These are phyloP conservation scores for Raddia guianensis DNA, from an alignment of 176 grass and related monocot species.

Conservation along the genomic window DNA sequence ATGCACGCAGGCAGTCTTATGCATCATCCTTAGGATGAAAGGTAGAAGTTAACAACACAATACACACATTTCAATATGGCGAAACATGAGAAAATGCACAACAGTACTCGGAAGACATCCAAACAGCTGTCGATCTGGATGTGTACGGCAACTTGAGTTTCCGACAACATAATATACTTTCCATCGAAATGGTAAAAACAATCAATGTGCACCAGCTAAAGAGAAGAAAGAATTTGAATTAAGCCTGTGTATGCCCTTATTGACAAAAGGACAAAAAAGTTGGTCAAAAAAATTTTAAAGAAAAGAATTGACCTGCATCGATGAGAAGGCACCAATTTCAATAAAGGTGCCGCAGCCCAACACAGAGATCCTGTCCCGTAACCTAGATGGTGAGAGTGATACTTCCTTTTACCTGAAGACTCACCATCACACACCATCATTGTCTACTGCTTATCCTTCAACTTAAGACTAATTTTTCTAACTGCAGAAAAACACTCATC, in stretches of 20 bases:
- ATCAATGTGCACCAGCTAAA: slow-evolving; percentile 63
- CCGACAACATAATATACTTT: slow-evolving; percentile 51
- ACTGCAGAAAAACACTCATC: slow-evolving; percentile 59
- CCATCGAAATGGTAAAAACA: slow-evolving; percentile 48
- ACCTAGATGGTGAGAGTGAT: slow-evolving; percentile 45
- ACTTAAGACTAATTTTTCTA: slow-evolving; percentile 58
- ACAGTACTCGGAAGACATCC: slow-evolving; percentile 8
- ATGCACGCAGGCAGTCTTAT: not conserved
- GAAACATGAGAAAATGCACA: not conserved
- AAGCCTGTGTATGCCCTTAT: slow-evolving; percentile 70
- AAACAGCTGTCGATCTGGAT: slow-evolving; percentile 31
- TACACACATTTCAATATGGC: not conserved
- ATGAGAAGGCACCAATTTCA: slow-evolving; percentile 54
- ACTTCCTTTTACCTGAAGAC: slow-evolving; percentile 59
- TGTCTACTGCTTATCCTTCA: slow-evolving; percentile 54
- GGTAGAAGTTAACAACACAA: not conserved
- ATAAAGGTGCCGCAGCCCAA: slow-evolving; percentile 53
- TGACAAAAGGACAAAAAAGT: slow-evolving; percentile 56
- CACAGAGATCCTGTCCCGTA: slow-evolving; percentile 48
- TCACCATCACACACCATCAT: slow-evolving; percentile 31
- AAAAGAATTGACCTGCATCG: slow-evolving; percentile 64
- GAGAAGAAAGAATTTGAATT: slow-evolving; percentile 79
- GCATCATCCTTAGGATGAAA: not conserved
- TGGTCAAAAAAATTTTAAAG: slow-evolving; percentile 54
- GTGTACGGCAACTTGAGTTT: slow-evolving; percentile 30